Conservation (phyloP, 2,329 filamentous ascomycete genomes). For the Mariannaea elegans region DNA sequence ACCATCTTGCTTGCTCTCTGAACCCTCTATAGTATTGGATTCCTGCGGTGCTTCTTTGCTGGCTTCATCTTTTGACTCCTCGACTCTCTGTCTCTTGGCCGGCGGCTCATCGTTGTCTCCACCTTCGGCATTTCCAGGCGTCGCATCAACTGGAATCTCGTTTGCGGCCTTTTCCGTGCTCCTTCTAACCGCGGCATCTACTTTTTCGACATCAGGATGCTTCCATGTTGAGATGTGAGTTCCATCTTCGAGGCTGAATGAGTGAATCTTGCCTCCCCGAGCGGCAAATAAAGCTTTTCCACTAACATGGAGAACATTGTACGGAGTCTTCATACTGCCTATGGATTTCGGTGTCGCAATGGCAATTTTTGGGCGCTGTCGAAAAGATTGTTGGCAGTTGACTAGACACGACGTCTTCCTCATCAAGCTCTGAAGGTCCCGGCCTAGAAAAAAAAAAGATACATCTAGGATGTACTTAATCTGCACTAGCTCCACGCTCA, state of each 20-base stretch:
- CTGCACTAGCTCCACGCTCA: slow-evolving; percentile 14
- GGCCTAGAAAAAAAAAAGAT: slow-evolving; percentile 44
- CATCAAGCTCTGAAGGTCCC: slow-evolving; percentile 29
- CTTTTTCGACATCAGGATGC: slow-evolving; percentile 53
- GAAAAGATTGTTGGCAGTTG: slow-evolving; percentile 15
- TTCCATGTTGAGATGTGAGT: slow-evolving; percentile 70
- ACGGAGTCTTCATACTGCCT: slow-evolving; percentile 62
- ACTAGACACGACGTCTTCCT: slow-evolving; percentile 20
- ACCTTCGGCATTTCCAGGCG: slow-evolving; percentile 18
- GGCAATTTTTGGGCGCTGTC: not conserved
- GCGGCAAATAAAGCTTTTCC: slow-evolving; percentile 75
- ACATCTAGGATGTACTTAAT: slow-evolving; percentile 44
- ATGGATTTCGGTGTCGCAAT: not conserved
- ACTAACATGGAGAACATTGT: slow-evolving; percentile 67
- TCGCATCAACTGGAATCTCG: slow-evolving; percentile 21
- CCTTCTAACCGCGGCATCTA: slow-evolving; percentile 41
- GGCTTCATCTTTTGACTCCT: slow-evolving; percentile 34
- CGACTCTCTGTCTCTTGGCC: slow-evolving; percentile 47
- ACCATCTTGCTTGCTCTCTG: slow-evolving; percentile 24
- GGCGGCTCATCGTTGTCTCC: slow-evolving; percentile 44
- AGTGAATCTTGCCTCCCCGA: slow-evolving; percentile 75
- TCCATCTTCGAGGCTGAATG: slow-evolving; percentile 68
- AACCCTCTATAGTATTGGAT: slow-evolving; percentile 7
- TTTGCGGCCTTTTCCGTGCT: slow-evolving; percentile 22
- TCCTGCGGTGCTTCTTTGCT: slow-evolving; percentile 30